phyloP scores from a whole-genome alignment of 148 eudicot species.

The Vaccinium darrowii region DNA sequence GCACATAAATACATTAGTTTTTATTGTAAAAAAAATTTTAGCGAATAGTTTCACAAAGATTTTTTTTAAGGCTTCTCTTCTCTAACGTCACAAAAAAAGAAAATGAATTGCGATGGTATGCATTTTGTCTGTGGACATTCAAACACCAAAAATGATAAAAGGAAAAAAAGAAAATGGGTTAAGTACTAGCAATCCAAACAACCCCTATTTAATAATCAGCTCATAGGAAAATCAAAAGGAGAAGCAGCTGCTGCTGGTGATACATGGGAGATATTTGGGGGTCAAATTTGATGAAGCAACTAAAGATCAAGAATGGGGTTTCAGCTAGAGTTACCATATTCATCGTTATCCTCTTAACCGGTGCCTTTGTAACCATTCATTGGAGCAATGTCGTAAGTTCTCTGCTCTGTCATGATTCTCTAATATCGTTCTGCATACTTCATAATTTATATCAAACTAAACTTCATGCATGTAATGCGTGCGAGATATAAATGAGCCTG shows the following conservation, averaged over 20 bases:
- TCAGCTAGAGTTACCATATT: constrained; percentile 21
- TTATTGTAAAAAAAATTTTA: too few relatives aligned
- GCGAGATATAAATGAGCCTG: neutral
- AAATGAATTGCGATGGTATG: too few relatives aligned
- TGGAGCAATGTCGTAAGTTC: constrained; percentile 50
- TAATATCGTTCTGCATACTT: too few relatives aligned
- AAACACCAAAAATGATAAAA: too few relatives aligned
- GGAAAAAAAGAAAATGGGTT: too few relatives aligned
- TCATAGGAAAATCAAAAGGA: neutral
- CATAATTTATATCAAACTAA: neutral
- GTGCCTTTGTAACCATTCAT: constrained; percentile 35
- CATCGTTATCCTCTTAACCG: constrained; percentile 34
- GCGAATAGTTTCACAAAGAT: too few relatives aligned
- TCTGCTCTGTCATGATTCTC: too few relatives aligned
- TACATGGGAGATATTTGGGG: neutral
- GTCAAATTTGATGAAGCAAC: neutral
- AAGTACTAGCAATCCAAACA: too few relatives aligned
- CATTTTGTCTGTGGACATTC: too few relatives aligned
- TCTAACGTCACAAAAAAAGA: too few relatives aligned
- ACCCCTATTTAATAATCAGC: neutral
- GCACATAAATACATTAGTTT: too few relatives aligned
- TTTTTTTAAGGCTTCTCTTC: too few relatives aligned
- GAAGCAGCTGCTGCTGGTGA: neutral
- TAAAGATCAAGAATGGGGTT: neutral
- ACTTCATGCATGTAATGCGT: neutral